phyloP scores from a whole-genome alignment of 1,284 basidiomycete genomes.

The Amylostereum areolatum region DNA sequence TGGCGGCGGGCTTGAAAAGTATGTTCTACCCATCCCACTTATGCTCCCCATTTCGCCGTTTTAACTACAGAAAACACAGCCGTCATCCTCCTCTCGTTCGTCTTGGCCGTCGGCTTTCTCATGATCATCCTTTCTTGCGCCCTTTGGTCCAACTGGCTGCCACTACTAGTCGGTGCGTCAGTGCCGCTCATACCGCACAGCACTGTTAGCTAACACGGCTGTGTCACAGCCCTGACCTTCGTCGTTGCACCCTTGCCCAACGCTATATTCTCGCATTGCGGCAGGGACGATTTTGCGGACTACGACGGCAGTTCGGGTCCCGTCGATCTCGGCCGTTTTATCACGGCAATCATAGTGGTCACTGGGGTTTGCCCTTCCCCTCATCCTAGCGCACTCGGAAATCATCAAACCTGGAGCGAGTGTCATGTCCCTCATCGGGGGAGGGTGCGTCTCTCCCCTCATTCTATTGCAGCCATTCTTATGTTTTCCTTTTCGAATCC shows the following conservation, averaged over 20 bases:
- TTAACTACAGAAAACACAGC: constrained; percentile 38
- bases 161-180: constrained; percentile 86
- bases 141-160: constrained; percentile 95
- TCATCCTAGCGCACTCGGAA: constrained; percentile 89
- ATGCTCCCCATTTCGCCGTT: neutral
- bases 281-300: constrained; percentile 78
- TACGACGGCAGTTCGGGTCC: constrained; percentile 58
- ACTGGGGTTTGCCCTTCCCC: constrained; percentile 93
- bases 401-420: constrained; percentile 84
- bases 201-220: constrained; percentile 4
- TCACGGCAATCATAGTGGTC: constrained; percentile 86
- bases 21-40: constrained; percentile 1
- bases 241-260: constrained; percentile 96
- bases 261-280: constrained; percentile 81
- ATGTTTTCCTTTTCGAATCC: constrained; percentile 4
- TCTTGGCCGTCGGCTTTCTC: constrained; percentile 94
- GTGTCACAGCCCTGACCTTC: constrained; percentile 78
- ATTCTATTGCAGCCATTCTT: neutral
- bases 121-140: constrained; percentile 98
- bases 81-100: constrained; percentile 92
- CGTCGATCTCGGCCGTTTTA: constrained; percentile 83
- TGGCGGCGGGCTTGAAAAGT: constrained; percentile 23
- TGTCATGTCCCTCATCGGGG: constrained; percentile 92
- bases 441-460: constrained; percentile 50
- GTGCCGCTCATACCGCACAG: neutral